Conservation (phyloP, 106 monocot species). For the Phalaenopsis aphrodite region DNA sequence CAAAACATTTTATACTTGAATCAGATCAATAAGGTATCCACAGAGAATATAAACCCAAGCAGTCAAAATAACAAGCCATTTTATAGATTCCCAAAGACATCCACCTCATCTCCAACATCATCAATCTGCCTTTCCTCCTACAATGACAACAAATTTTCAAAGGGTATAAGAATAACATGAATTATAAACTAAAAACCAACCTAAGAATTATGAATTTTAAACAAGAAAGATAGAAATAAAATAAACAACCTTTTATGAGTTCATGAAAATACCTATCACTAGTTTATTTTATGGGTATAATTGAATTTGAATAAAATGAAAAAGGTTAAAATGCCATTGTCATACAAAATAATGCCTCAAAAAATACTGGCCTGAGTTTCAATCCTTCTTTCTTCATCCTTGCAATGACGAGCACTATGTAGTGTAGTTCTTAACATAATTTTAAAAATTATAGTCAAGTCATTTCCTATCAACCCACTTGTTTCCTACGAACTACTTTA, state of each 20-base stretch:
- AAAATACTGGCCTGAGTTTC: not conserved
- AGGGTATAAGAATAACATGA: not conserved
- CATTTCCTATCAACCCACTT: too few relatives aligned
- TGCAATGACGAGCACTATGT: not conserved
- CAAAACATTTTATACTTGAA: constrained; percentile 46
- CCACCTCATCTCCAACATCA: constrained; percentile 43
- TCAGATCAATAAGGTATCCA: constrained; percentile 88
- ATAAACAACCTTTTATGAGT: not conserved
- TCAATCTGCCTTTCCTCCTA: constrained; percentile 52
- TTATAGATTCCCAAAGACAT: constrained; percentile 64
- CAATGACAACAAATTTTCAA: not conserved
- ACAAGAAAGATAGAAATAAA: too few relatives aligned
- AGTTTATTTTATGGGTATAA: not conserved
- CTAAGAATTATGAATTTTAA: too few relatives aligned
- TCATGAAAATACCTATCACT: not conserved
- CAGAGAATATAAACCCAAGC: constrained; percentile 81
- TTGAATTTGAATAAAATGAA: not conserved
- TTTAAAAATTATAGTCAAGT: not conserved
- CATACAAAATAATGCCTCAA: not conserved
- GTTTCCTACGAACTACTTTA: not conserved
- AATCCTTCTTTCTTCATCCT: not conserved
- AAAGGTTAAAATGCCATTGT: not conserved
- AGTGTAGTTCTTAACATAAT: not conserved
- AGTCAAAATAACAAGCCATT: constrained; percentile 86
- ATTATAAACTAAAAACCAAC: not conserved